These are phyloP conservation scores for Trametes punicea DNA, from an alignment of 768 basidiomycete species.

Conservation along the genomic window DNA sequence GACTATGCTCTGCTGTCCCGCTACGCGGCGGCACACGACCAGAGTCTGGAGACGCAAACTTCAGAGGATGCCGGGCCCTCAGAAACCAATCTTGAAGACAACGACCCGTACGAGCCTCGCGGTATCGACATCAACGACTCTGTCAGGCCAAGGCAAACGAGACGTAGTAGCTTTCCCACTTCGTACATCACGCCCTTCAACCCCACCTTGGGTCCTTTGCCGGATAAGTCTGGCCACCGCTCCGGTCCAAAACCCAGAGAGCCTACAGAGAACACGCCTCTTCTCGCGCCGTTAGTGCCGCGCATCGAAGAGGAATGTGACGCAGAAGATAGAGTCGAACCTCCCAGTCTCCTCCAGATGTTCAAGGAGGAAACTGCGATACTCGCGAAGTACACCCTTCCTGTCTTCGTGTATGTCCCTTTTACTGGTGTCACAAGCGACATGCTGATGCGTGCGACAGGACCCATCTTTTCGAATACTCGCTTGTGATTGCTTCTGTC, in stretches of 20 bases:
- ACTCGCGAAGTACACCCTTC: constrained; percentile 61
- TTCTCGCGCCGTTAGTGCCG: constrained; percentile 53
- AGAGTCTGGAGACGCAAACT: constrained; percentile 15
- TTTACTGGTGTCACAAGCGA: not conserved
- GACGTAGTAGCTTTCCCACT: constrained; percentile 33
- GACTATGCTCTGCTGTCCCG: constrained; percentile 64
- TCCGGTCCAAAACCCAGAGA: constrained; percentile 25
- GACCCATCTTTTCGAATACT: constrained; percentile 81
- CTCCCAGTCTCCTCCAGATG: constrained; percentile 32
- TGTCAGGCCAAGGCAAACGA: not conserved
- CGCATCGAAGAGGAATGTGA: constrained; percentile 54
- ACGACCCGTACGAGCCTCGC: constrained; percentile 10
- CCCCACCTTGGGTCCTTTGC: constrained; percentile 32
- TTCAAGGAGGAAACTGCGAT: constrained; percentile 60
- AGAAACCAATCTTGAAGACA: constrained; percentile 11
- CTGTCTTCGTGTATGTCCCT: constrained; percentile 62
- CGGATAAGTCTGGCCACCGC: constrained; percentile 24
- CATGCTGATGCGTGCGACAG: constrained; percentile 35
- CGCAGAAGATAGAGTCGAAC: constrained; percentile 30
- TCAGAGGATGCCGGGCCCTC: constrained; percentile 4
- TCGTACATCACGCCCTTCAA: constrained; percentile 37
- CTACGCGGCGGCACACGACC: constrained; percentile 35
- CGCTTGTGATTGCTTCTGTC: constrained; percentile 79
- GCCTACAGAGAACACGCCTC: constrained; percentile 53
- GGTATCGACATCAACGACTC: constrained; percentile 2